Percentiles rank a stretch among this genome's conserved stretches.
Evolutionary conservation across 31 red algal species (phyloP).

Genomic region (Asparagopsis taxiformis): DNA sequence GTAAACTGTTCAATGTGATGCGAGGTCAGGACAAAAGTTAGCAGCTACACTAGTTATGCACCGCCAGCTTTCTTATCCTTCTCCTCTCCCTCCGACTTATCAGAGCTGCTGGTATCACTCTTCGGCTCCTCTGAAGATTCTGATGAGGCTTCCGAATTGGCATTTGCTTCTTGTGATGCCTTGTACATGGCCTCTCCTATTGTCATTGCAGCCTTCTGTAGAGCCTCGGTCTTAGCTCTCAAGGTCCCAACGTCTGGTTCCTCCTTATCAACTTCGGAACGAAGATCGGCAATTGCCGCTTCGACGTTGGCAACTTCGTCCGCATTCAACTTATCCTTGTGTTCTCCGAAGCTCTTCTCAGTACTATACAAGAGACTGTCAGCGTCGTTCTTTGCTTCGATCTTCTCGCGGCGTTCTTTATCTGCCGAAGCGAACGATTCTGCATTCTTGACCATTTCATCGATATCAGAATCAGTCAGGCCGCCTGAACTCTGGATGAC

Average conservation of each 20-base stretch:
- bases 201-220: constrained; percentile 89
- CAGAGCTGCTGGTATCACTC: constrained; percentile 17
- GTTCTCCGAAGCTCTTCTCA: constrained; percentile 94
- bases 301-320: constrained; percentile 82
- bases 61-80: constrained; percentile 78
- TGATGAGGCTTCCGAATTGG: constrained; percentile 31
- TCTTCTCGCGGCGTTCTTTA: constrained; percentile 79
- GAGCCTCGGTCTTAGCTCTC: constrained; percentile 81
- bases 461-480: constrained; percentile 84
- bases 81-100: constrained; percentile 38
- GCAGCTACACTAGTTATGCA: constrained; percentile 17
- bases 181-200: constrained; percentile 97
- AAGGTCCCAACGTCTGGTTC: constrained; percentile 50
- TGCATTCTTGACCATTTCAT: constrained; percentile 94
- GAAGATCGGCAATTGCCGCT: constrained; percentile 75
- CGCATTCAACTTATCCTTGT: constrained; percentile 84
- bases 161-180: constrained; percentile 80
- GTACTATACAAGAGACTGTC: constrained; percentile 96
- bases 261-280: constrained; percentile 71
- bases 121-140: constrained; percentile 50
- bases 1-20: too few relatives aligned
- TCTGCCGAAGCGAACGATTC: constrained; percentile 91
- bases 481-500: constrained; percentile 90
- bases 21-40: too few relatives aligned
- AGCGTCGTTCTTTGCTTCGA: constrained; percentile 94